Conservation (phyloP, 768 basidiomycete genomes). For the Cystobasidium tubakii region DNA sequence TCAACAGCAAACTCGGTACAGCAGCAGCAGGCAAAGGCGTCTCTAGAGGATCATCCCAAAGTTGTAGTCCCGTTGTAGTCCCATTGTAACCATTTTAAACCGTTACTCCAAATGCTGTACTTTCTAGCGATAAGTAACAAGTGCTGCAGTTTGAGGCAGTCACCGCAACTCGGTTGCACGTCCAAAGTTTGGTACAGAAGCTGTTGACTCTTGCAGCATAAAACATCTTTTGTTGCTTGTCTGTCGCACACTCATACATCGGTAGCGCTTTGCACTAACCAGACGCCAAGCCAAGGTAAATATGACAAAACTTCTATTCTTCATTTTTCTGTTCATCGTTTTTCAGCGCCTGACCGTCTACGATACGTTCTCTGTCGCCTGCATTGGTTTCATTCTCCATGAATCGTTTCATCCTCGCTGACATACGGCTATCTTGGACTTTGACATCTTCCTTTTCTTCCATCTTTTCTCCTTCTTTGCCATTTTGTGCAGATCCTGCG, state of each 20-base stretch:
- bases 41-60: neutral
- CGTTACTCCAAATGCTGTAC: too few species aligned
- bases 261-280: neutral
- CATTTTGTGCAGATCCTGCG: neutral
- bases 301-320: neutral
- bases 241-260: neutral
- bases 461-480: constrained; percentile 10
- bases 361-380: constrained; percentile 18
- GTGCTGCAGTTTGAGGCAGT: too few species aligned
- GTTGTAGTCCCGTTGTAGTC: too few species aligned
- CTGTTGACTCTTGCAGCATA: neutral
- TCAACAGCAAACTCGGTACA: neutral
- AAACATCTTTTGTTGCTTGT: neutral
- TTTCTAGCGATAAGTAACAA: too few species aligned
- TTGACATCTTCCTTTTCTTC: constrained; percentile 33
- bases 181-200: too few species aligned
- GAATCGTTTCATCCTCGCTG: constrained; percentile 38
- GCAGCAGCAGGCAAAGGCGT: neutral
- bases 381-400: constrained; percentile 11
- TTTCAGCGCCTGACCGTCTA: constrained; percentile 8
- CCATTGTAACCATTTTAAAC: too few species aligned
- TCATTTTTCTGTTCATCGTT: neutral
- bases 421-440: constrained; percentile 26
- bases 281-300: neutral
- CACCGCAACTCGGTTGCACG: too few species aligned